phyloP scores from a whole-genome alignment of 1,284 basidiomycete species.

The Leucoagaricus sp. region DNA sequence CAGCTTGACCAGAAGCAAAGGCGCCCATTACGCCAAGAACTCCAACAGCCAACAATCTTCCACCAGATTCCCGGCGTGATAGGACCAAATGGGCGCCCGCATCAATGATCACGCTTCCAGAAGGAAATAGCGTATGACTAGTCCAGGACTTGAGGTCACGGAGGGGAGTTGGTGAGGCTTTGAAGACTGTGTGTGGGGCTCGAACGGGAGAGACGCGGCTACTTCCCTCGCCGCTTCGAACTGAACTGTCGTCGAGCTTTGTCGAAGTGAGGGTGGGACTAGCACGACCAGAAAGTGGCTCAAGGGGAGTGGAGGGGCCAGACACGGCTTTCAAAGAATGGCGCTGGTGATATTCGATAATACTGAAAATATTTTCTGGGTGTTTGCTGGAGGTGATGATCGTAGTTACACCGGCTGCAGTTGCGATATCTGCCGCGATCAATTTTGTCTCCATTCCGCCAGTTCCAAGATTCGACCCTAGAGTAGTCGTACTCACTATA shows the following conservation, averaged over 20 bases:
- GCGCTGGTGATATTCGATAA: constrained; percentile 74
- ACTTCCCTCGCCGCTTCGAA: background rate
- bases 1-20: constrained; percentile 94
- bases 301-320: constrained; percentile 30
- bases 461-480: constrained; percentile 93
- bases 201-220: constrained; percentile 32
- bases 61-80: constrained; percentile 83
- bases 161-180: constrained; percentile 72
- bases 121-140: constrained; percentile 86
- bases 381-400: constrained; percentile 86
- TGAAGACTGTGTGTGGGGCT: constrained; percentile 89
- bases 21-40: constrained; percentile 86
- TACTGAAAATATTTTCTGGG: constrained; percentile 77
- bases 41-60: constrained; percentile 88
- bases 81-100: constrained; percentile 87
- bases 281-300: constrained; percentile 35
- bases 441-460: constrained; percentile 99
- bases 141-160: constrained; percentile 97
- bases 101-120: constrained; percentile 89
- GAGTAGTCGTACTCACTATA: constrained; percentile 86
- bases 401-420: constrained; percentile 94
- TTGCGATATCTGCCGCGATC: constrained; percentile 97
- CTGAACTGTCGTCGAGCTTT: constrained; percentile 20
- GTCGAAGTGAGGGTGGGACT: constrained; percentile 34
- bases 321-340: constrained; percentile 33